Evolutionary conservation across 1,139 yeast genomes (phyloP).

Genomic region (Pichia sp.): DNA sequence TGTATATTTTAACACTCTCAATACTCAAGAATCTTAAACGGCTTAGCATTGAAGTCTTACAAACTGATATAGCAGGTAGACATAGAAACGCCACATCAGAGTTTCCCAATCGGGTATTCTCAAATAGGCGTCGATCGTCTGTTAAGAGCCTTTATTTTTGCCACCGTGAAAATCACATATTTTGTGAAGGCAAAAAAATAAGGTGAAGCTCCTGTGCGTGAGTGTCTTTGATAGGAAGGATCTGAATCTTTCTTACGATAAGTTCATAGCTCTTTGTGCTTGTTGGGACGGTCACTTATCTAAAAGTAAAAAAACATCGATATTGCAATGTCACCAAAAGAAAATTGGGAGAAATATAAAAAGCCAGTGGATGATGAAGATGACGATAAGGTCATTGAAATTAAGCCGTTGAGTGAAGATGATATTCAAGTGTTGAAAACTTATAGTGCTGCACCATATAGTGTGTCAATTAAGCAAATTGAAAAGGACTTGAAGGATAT

Average conservation of each 20-base stretch:
- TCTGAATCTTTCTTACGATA: not conserved
- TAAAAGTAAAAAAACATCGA: not conserved
- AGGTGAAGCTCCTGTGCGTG: no score
- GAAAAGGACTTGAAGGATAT: constrained; percentile 81
- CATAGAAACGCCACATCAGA: no score
- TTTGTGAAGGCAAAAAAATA: no score
- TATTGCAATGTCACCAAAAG: constrained; percentile 64
- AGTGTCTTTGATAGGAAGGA: no score
- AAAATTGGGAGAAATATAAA: constrained; percentile 95
- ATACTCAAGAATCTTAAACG: no score
- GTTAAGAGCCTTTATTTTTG: no score
- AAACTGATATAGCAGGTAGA: no score
- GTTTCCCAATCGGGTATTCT: no score
- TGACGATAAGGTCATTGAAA: constrained; percentile 52
- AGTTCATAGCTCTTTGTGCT: not conserved
- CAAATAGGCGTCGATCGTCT: no score
- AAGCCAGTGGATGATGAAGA: constrained; percentile 83
- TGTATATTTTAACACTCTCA: no score
- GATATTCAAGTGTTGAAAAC: constrained; percentile 96
- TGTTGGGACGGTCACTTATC: not conserved
- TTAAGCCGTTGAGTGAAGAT: constrained; percentile 85
- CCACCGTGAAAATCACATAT: no score
- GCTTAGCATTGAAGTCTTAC: no score
- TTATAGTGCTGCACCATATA: constrained; percentile 97
- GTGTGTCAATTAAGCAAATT: constrained; percentile 64